phyloP scores from a whole-genome alignment of 2,329 filamentous ascomycete species.

The Magnaporthiopsis rhizophila region DNA sequence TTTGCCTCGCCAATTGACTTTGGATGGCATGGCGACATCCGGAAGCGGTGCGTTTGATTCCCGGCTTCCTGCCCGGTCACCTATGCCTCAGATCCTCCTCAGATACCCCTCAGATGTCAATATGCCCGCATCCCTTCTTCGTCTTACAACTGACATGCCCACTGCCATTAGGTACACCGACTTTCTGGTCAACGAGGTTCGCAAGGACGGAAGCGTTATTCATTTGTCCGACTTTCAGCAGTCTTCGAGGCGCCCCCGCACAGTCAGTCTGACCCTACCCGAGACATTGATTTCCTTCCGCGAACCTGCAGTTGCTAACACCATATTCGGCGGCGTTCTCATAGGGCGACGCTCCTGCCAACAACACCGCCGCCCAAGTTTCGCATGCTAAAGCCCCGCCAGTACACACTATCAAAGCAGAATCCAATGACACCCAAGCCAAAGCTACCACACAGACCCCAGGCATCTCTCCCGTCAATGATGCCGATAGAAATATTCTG shows the following conservation, averaged over 20 bases:
- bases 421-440: not conserved
- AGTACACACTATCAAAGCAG: not conserved
- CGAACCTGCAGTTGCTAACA: not conserved
- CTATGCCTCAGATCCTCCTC: not conserved
- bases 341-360: not conserved
- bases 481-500: constrained; percentile 27
- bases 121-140: not conserved
- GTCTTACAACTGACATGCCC: not conserved
- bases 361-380: not conserved
- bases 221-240: constrained; percentile 45
- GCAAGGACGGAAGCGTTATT: constrained; percentile 64
- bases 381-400: not conserved
- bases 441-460: not conserved
- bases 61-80: too few relatives aligned
- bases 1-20: constrained; percentile 30
- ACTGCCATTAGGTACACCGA: constrained; percentile 64
- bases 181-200: constrained; percentile 87
- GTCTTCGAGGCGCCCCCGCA: constrained; percentile 6
- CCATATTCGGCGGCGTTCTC: not conserved
- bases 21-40: constrained; percentile 34
- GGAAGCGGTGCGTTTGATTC: constrained; percentile 30
- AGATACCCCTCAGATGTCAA: not conserved
- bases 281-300: not conserved
- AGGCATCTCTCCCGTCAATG: constrained; percentile 9
- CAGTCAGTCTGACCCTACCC: not conserved